Base-by-base conservation (phyloP, 2,329 filamentous ascomycete genomes). In the Teratosphaeria viscida region DNA sequence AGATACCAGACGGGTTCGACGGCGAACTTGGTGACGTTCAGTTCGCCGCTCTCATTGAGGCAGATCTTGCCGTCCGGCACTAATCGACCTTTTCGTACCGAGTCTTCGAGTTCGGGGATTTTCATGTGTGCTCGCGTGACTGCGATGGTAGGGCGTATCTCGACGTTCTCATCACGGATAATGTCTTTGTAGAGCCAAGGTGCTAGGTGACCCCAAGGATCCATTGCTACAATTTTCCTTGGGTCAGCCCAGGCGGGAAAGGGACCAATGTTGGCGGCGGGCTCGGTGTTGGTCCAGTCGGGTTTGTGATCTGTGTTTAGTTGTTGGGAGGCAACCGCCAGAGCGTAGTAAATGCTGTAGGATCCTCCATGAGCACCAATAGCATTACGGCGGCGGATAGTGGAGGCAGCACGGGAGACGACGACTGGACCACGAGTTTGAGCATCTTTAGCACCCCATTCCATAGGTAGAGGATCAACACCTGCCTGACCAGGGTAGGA, bases 171-270 rank as follows among this genome's bases (percentile, higher is more conserved):
- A 56, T 87, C 85, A 55, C 88, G 81, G 68, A 94, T 90, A 52
- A 84, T 81, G 62, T 92, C 85, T 64, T 87, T 88, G 77, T 87
- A 95, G 35, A 95, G 76, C 86, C 87, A 92, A 8, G 90, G 89
- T 7, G 87, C 83, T 61, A 96, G 78, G 76, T 97, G 94, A 6
- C 94, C 92, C 73, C 88, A 89, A 0, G 92, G 92, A 71, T 97
- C 94, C 90, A 99, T 96, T 19, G 92, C 90, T 14, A 97, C 92
- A 63, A 99, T 97, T 79, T 96, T 97, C 74, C 90, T 90, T 69
- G 83, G 84, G 71, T 95, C 89, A 29, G 82, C 83, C 92, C 92
- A 99, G 75, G 94, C 85, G 7, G 89, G 86, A 68, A 95, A 95
- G 7, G 90, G 91, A 0, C 91, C 91, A 70, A 97, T 90, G 57